These are phyloP conservation scores for Tuber magnatum DNA, from an alignment of 495 filamentous ascomycete genomes.

Conservation along the genomic window DNA sequence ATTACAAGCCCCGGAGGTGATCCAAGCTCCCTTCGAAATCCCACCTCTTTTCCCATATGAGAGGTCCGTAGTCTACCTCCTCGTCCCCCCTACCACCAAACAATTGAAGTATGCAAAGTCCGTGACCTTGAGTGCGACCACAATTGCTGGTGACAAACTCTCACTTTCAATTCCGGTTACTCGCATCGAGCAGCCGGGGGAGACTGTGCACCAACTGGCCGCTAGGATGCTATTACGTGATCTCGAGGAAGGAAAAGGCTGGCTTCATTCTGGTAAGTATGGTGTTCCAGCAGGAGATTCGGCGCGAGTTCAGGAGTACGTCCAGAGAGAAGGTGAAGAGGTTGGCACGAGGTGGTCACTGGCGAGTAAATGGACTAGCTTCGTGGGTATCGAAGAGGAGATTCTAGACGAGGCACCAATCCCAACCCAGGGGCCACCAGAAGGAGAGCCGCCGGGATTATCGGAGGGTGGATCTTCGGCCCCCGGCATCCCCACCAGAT, in stretches of 20 bases:
- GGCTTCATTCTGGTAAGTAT: slow-evolving; percentile 47
- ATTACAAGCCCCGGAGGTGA: slow-evolving; percentile 48
- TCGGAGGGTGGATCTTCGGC: background rate
- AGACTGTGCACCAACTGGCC: slow-evolving; percentile 64
- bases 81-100: slow-evolving; percentile 47
- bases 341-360: slow-evolving; percentile 59
- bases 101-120: slow-evolving; percentile 48
- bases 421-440: background rate
- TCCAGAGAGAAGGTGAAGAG: slow-evolving; percentile 56
- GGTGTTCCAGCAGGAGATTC: slow-evolving; percentile 41
- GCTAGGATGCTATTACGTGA: slow-evolving; percentile 59
- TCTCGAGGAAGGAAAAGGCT: slow-evolving; percentile 60
- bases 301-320: slow-evolving; percentile 50
- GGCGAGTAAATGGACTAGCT: slow-evolving; percentile 60
- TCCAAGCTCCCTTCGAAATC: slow-evolving; percentile 57
- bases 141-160: slow-evolving; percentile 49
- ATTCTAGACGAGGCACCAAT: slow-evolving; percentile 31
- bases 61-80: slow-evolving; percentile 55
- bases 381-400: slow-evolving; percentile 55
- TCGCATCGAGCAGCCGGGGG: slow-evolving; percentile 43
- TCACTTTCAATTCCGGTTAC: slow-evolving; percentile 57
- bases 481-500: background rate
- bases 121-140: slow-evolving; percentile 53
- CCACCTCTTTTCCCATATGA: slow-evolving; percentile 58
- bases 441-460: background rate